A percentile compares a stretch with the other conserved stretches of the same genome.
Conservation (phyloP, 306 rosid genomes). For the Cicer chorassanicum region DNA sequence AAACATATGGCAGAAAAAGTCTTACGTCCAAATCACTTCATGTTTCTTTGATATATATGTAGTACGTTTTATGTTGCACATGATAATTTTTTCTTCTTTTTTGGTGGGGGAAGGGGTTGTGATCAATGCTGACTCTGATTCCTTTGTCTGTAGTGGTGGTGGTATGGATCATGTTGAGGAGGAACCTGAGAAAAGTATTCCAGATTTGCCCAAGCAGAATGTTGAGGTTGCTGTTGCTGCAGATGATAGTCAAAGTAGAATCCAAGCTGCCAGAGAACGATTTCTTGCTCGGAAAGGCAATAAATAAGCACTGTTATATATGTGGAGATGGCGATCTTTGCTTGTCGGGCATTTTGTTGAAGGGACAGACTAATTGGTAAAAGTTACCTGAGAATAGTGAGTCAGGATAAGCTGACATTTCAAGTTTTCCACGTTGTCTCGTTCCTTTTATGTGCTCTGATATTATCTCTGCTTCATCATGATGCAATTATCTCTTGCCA, state of each 20-base stretch:
- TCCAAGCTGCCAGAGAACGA: constrained; percentile 89
- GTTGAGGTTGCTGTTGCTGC: constrained; percentile 42
- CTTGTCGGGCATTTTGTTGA: constrained; percentile 33
- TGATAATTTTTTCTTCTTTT: constrained; percentile 8
- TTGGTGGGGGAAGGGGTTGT: not conserved
- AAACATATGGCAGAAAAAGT: not conserved
- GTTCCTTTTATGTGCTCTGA: constrained; percentile 33
- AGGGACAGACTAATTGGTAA: constrained; percentile 22
- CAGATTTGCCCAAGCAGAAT: constrained; percentile 63
- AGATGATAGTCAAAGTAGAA: constrained; percentile 65
- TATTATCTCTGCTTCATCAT: constrained; percentile 30
- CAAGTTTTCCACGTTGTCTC: constrained; percentile 14
- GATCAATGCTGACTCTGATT: constrained; percentile 46
- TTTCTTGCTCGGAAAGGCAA: constrained; percentile 79
- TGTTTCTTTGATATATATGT: not conserved
- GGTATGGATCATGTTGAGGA: constrained; percentile 57
- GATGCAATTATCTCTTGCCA: constrained; percentile 37
- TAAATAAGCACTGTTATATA: constrained; percentile 52
- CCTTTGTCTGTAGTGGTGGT: constrained; percentile 67
- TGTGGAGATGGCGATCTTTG: constrained; percentile 32
- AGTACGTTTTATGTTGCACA: not conserved
- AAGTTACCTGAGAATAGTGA: constrained; percentile 18
- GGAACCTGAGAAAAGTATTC: constrained; percentile 48
- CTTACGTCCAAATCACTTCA: not conserved
- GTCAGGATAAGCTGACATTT: constrained; percentile 25